Evolutionary conservation across 148 eudicot species (phyloP), one percentile per base, ranked within the genome.

Genomic region (Silene uniflora): DNA sequence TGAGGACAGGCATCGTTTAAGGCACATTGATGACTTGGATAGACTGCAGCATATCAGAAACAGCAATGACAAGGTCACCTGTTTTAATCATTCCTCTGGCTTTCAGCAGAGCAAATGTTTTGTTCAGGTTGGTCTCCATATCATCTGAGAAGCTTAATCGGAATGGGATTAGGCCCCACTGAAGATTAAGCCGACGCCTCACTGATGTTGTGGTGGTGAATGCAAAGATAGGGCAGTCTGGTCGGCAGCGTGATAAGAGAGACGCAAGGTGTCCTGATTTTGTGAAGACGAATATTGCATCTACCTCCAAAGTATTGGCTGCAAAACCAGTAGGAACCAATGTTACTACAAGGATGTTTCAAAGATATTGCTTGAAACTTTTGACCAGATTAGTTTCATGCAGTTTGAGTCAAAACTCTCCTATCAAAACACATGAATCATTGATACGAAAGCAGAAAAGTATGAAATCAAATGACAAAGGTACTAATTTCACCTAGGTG

Each of bases 11-110:
- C 13, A 3, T 10, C n/a, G 54, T 69, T 91, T 66, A 91, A 14
- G 98, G 98, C 24, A 94, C 97, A 80, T 91, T 94, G 84, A 91
- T 89, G 62, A 94, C 97, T 85, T 94, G 98, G 86, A 94, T 89
- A 55, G 98, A 94, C 60, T 91, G 98, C 82, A 91, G 78, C 93
- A 94, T 91, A 75, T 94, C 98, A 4, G 98, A 91, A 77, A 94
- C 97, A 76, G 98, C 88, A 79, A 94, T 90, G 65, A 94, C 97
- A 18, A 94, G 96, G 82, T 90, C 98, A 73, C 98, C 98, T 17
- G 91, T 86, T 76, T 94, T 94, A 46, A 94, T 84, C 98, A 94
- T 94, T 75, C 98, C 98, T 62, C 98, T 83, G 73, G 98, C 93
- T 83, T 94, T 94, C 70, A 94, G 93, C 86, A 94, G 73, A 14